Base-by-base conservation (phyloP, 805 yeast species). In the Clavispora phyllophila region DNA sequence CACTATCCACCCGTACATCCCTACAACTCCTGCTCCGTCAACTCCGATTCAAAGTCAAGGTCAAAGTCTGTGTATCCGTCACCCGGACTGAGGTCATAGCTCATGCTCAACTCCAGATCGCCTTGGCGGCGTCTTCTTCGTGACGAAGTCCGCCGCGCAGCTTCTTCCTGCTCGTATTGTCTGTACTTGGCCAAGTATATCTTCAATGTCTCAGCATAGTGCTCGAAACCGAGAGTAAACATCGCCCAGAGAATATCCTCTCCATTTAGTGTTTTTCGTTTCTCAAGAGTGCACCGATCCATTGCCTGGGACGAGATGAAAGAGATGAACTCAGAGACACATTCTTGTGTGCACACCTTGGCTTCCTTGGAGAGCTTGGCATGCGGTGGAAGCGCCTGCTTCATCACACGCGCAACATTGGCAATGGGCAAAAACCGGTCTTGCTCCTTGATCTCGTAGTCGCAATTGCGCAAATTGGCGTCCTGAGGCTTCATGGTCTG, bases 291-390 rank as follows among this genome's bases (percentile, higher is more conserved):
- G 55, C 86, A 81, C 52, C 73, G 76, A 47, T 82, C 87, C 37
- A 83, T 74, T 15, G 77, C 77, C 60, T 81, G 86, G 26, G 82
- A 75, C 3, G 87, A 82, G 42, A 81, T 76, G 60, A 81, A 81
- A 9, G 84, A 76, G 26, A 81, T 82, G 58, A 80, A 81, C 59
- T 81, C 85, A 38, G 77, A 67, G 4, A 80, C 87, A 55, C 85
- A 81, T 55, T 82, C 87, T 60, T 82, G 87, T 64, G 82, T 79
- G 50, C 87, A 79, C 52, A 82, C 90, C 54, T 84, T 83, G 34
- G 90, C 85, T 54, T 84, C 93, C 54, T 84, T 84, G 18, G 88
- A 81, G 1, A 84, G 80, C 54, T 84, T 84, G 9, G 90, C 91
- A 28, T 82, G 79, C 10, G 72, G 65, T 3, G 93, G 91, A 24